These are phyloP conservation scores for Neurospora terricola DNA, from an alignment of 495 filamentous ascomycete genomes.

Conservation along the genomic window DNA sequence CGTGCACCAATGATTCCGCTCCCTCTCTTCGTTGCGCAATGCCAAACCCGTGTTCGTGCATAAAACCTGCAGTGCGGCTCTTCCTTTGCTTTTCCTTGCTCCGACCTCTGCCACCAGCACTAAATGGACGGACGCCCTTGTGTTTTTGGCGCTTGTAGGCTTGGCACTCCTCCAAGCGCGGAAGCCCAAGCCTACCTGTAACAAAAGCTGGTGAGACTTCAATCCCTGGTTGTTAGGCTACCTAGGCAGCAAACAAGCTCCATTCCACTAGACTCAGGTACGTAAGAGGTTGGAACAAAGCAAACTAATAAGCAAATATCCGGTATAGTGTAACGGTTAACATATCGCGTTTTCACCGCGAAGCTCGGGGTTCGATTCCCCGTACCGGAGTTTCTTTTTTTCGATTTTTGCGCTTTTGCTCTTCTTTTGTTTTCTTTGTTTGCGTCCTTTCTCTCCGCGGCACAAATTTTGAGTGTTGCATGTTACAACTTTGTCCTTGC, in stretches of 20 bases:
- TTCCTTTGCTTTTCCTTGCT: too few relatives aligned
- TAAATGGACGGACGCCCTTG: too few relatives aligned
- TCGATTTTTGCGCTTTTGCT: neutral
- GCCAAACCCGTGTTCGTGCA: neutral
- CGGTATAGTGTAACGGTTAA: conserved; percentile 1
- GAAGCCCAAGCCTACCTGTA: too few relatives aligned
- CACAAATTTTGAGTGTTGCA: too few relatives aligned
- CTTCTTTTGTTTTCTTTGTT: too few relatives aligned
- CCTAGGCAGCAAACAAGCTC: neutral
- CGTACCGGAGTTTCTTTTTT: conserved; percentile 22
- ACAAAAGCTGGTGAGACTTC: too few relatives aligned
- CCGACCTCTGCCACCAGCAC: too few relatives aligned
- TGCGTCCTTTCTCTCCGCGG: too few relatives aligned
- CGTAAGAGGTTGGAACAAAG: fast-evolving
- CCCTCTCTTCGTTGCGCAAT: neutral
- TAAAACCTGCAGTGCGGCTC: neutral
- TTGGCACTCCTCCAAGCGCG: neutral
- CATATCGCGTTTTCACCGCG: conserved; percentile 32
- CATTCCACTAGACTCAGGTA: neutral
- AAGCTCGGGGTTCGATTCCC: conserved; percentile 34
- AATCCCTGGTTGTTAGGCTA: too few relatives aligned
- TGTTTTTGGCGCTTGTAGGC: too few relatives aligned
- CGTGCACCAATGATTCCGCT: neutral
- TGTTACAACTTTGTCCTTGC: too few relatives aligned
- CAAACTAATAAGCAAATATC: neutral